These are phyloP conservation scores for Phaeotremella fagi DNA, from an alignment of 768 basidiomycete species.

Conservation along the genomic window DNA sequence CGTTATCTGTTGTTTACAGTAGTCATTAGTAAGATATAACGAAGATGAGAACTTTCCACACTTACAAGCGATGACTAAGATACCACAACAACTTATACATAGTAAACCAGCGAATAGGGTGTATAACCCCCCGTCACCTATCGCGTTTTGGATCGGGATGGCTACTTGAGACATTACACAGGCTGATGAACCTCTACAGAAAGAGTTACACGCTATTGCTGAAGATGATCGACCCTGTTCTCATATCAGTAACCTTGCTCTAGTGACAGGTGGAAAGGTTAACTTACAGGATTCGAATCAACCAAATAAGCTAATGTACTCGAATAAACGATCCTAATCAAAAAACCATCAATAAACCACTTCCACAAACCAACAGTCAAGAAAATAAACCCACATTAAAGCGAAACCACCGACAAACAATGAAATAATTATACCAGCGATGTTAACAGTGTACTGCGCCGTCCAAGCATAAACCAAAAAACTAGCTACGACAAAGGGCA, in stretches of 20 bases:
- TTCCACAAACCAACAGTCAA: background rate
- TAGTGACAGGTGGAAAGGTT: background rate
- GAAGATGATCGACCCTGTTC: conserved; percentile 63
- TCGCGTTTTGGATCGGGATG: conserved; percentile 63
- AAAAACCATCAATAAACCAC: background rate
- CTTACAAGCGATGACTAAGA: conserved; percentile 60
- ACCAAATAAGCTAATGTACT: conserved; percentile 78
- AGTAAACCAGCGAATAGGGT: conserved; percentile 62
- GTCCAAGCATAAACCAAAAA: conserved; percentile 74
- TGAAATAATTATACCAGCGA: conserved; percentile 65
- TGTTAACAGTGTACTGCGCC: conserved; percentile 58
- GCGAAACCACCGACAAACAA: conserved; percentile 71
- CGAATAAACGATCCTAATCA: conserved; percentile 57
- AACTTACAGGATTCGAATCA: conserved; percentile 62
- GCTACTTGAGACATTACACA: conserved; percentile 68
- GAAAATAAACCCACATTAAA: conserved; percentile 57
- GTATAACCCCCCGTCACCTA: conserved; percentile 78
- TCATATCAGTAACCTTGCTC: background rate
- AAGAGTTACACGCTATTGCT: conserved; percentile 68
- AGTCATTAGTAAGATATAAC: background rate
- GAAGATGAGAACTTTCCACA: no score
- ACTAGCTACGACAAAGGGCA: conserved; percentile 59
- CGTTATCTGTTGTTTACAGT: background rate
- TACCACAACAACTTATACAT: conserved; percentile 55
- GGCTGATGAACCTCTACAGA: conserved; percentile 65